Percentiles rank a stretch among this genome's conserved stretches.
phyloP scores from a whole-genome alignment of 2,329 filamentous ascomycete species.

The Fusarium veterinarium region DNA sequence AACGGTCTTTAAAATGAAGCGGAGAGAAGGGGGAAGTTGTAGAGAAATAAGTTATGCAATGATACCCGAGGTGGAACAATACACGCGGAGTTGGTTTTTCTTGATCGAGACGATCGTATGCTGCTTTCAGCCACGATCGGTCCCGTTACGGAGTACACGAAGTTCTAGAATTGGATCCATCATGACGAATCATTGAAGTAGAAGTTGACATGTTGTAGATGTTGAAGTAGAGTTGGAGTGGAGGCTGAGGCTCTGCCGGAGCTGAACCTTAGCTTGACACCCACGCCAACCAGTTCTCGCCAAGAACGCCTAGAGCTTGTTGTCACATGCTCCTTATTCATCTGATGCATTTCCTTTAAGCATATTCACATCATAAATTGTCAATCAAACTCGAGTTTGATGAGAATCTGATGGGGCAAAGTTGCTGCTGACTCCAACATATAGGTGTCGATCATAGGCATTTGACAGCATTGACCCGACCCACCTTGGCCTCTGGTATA shows the following conservation, averaged over 20 bases:
- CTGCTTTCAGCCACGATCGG: not conserved
- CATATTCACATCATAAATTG: not conserved
- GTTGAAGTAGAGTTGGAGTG: slow-evolving; percentile 6
- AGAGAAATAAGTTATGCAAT: slow-evolving; percentile 4
- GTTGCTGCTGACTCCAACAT: not conserved
- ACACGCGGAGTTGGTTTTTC: not conserved
- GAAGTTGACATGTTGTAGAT: not conserved
- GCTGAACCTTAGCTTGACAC: slow-evolving; percentile 9
- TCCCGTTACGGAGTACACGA: not conserved
- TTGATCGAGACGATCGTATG: not conserved
- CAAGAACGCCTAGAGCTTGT: slow-evolving; percentile 15
- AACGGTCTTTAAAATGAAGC: slow-evolving; percentile 67
- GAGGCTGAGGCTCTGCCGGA: slow-evolving; percentile 11
- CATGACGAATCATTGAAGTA: not conserved
- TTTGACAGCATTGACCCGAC: not conserved
- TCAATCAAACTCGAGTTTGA: not conserved
- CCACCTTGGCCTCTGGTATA: not conserved
- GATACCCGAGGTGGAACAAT: slow-evolving; percentile 20
- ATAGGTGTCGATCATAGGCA: not conserved
- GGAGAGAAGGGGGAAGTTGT: not conserved
- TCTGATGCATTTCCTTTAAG: not conserved
- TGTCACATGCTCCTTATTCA: slow-evolving; percentile 9
- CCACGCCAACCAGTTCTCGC: slow-evolving; percentile 22
- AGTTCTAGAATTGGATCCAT: not conserved
- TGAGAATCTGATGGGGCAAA: too few species aligned